These are phyloP conservation scores for Venturia nashicola DNA, from an alignment of 2,329 filamentous ascomycete genomes.

Conservation along the genomic window DNA sequence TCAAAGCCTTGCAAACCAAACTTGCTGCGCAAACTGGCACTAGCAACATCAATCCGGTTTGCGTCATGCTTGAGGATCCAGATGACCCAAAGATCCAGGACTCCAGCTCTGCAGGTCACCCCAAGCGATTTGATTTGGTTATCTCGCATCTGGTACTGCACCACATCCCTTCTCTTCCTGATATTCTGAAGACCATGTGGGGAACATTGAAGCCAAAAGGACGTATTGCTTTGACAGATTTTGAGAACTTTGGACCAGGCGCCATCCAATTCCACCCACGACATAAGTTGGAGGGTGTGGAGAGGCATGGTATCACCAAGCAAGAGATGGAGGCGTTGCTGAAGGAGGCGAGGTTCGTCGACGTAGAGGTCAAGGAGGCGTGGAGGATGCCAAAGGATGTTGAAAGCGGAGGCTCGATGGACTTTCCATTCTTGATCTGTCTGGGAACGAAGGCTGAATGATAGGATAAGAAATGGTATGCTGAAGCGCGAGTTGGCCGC, in stretches of 20 bases:
- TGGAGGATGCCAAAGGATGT: slow-evolving; percentile 40
- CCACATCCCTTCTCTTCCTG: slow-evolving; percentile 36
- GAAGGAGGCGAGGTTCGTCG: slow-evolving; percentile 34
- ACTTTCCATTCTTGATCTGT: slow-evolving; percentile 32
- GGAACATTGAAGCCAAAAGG: slow-evolving; percentile 37
- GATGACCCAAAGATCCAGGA: slow-evolving; percentile 28
- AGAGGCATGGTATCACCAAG: slow-evolving; percentile 39
- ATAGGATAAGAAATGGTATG: background rate
- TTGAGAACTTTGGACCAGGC: slow-evolving; percentile 42
- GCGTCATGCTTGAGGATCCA: slow-evolving; percentile 36
- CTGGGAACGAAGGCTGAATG: slow-evolving; percentile 17
- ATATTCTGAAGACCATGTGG: slow-evolving; percentile 33
- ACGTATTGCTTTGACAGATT: slow-evolving; percentile 42
- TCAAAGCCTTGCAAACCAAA: slow-evolving; percentile 36
- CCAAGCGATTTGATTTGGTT: slow-evolving; percentile 35
- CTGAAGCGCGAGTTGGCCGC: background rate
- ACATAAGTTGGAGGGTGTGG: slow-evolving; percentile 40
- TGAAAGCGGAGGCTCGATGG: slow-evolving; percentile 28
- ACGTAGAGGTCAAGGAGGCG: slow-evolving; percentile 34
- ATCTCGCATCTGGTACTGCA: slow-evolving; percentile 43
- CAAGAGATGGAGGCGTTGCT: slow-evolving; percentile 31
- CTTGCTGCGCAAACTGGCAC: slow-evolving; percentile 19
- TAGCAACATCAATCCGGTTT: slow-evolving; percentile 35
- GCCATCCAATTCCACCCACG: slow-evolving; percentile 41
- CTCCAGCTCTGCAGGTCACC: slow-evolving; percentile 24